A percentile compares a stretch with the other conserved stretches of the same genome.
Evolutionary conservation across 2,329 filamentous ascomycete genomes (phyloP).

Genomic region (Aspergillus texensis): DNA sequence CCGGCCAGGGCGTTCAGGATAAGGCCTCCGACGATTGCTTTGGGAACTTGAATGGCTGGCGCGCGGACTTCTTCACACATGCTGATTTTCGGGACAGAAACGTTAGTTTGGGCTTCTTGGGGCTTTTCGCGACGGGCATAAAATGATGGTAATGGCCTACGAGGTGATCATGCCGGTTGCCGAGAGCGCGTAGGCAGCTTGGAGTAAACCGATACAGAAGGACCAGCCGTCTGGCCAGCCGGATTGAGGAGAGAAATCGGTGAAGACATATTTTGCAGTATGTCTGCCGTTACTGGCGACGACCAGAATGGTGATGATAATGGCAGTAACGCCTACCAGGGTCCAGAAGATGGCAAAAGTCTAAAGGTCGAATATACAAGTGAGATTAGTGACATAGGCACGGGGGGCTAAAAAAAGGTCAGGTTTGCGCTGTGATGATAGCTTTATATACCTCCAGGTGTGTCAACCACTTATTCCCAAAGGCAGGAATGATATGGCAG

Average conservation of each 20-base stretch:
- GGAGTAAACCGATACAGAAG: conserved; percentile 70
- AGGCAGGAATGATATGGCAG: conserved; percentile 53
- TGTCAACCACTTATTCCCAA: conserved; percentile 58
- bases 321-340: conserved; percentile 60
- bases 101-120: neutral
- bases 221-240: conserved; percentile 72
- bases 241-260: conserved; percentile 61
- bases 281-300: conserved; percentile 71
- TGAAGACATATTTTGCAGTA: conserved; percentile 59
- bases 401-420: neutral
- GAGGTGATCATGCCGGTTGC: conserved; percentile 76
- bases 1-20: conserved; percentile 66
- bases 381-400: neutral
- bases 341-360: conserved; percentile 77
- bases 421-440: neutral
- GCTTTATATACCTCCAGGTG: conserved; percentile 64
- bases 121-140: neutral
- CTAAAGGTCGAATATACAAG: conserved; percentile 54
- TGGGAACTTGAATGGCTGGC: conserved; percentile 66
- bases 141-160: conserved; percentile 49
- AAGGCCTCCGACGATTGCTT: conserved; percentile 69
- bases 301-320: conserved; percentile 68
- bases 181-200: conserved; percentile 69
- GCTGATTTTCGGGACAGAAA: conserved; percentile 15
- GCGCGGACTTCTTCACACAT: conserved; percentile 72